A percentile compares a stretch with the other conserved stretches of the same genome.
phyloP scores from a whole-genome alignment of 306 rosid genomes.

The Elaeagnus macrophylla region DNA sequence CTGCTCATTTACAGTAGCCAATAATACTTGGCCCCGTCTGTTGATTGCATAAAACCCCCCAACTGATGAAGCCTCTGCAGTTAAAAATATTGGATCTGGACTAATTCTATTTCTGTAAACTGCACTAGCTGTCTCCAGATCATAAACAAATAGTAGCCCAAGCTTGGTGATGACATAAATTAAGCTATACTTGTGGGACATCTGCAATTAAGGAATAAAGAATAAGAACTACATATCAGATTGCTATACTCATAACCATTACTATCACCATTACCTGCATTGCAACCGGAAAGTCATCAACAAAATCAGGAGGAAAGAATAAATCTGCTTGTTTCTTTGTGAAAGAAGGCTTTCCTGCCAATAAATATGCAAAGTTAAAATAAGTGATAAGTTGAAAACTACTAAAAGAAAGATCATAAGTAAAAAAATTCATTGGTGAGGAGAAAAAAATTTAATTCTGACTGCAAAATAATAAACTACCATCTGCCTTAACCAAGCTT shows the following conservation, averaged over 20 bases:
- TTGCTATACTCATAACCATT: constrained; percentile 15
- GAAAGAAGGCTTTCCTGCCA: constrained; percentile 90
- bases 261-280: constrained; percentile 67
- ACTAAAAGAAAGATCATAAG: neutral
- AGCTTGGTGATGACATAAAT: constrained; percentile 97
- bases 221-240: constrained; percentile 9
- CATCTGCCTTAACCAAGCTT: too few species aligned
- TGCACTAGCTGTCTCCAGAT: constrained; percentile 96
- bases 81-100: constrained; percentile 97
- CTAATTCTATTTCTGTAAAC: constrained; percentile 97
- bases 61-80: constrained; percentile 80
- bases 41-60: constrained; percentile 95
- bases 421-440: neutral
- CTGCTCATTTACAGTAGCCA: constrained; percentile 96
- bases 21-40: constrained; percentile 93
- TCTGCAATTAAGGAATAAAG: constrained; percentile 40
- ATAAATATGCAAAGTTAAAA: constrained; percentile 10
- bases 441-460: too few species aligned
- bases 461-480: too few species aligned
- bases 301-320: constrained; percentile 98
- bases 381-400: neutral
- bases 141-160: constrained; percentile 91
- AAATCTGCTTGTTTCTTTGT: constrained; percentile 97
- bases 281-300: constrained; percentile 94
- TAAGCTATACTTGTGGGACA: constrained; percentile 88